phyloP scores from a whole-genome alignment of 768 basidiomycete genomes.

The Clitopilus hobsonii region DNA sequence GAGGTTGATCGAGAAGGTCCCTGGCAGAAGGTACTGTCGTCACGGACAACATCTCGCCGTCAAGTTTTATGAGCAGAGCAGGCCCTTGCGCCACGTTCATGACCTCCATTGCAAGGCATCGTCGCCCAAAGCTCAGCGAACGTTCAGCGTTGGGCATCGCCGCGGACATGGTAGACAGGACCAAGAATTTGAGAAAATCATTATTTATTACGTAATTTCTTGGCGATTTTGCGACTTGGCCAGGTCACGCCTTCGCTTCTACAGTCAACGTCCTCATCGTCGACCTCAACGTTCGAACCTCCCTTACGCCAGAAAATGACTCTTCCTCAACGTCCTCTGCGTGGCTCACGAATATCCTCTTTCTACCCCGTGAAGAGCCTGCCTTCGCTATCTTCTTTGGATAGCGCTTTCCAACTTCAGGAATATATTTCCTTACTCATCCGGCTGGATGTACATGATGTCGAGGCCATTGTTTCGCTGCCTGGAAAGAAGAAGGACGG shows the following conservation, averaged over 20 bases:
- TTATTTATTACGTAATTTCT: not conserved
- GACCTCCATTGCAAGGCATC: no score
- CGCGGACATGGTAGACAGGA: not conserved
- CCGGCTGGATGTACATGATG: constrained; percentile 82
- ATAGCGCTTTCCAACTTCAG: constrained; percentile 92
- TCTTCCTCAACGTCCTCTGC: constrained; percentile 61
- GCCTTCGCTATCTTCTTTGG: constrained; percentile 66
- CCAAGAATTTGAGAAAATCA: not conserved
- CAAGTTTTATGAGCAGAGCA: no score
- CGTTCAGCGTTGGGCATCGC: not conserved
- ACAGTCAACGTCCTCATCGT: not conserved
- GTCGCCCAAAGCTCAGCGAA: no score
- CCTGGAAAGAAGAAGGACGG: constrained; percentile 50
- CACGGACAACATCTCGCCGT: no score
- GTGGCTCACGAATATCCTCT: constrained; percentile 73
- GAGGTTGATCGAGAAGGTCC: no score
- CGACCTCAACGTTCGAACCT: not conserved
- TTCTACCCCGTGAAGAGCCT: constrained; percentile 76
- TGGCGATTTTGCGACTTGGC: not conserved
- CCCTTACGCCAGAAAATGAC: constrained; percentile 19
- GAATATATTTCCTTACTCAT: constrained; percentile 92
- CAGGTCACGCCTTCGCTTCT: not conserved
- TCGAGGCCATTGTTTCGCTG: constrained; percentile 73
- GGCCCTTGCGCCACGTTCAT: no score
- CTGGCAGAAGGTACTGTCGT: no score